phyloP scores from a whole-genome alignment of 2,329 filamentous ascomycete genomes.

The Colletotrichum orbiculare region DNA sequence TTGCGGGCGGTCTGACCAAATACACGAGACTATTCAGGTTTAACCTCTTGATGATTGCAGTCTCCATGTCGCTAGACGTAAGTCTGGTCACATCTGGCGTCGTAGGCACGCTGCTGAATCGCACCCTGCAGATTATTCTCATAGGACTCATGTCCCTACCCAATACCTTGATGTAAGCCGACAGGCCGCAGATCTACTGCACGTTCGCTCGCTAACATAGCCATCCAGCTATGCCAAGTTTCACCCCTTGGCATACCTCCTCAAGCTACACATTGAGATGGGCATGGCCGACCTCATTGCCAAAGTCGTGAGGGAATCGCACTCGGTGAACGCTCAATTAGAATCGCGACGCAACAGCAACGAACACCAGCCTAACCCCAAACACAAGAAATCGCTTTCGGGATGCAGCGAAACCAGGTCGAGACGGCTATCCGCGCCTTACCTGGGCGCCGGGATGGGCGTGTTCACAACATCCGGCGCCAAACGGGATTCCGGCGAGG shows the following conservation, averaged over 20 bases:
- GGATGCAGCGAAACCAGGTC: constrained; percentile 2
- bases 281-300: constrained; percentile 61
- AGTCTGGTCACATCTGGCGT: not conserved
- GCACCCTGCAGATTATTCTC: constrained; percentile 2
- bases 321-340: constrained; percentile 44
- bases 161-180: constrained; percentile 42
- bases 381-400: not conserved
- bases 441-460: not conserved
- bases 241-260: constrained; percentile 59
- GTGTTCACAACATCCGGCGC: not conserved
- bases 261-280: constrained; percentile 63
- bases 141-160: constrained; percentile 44
- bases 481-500: not conserved
- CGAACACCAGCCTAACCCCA: not conserved
- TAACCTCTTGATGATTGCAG: constrained; percentile 42
- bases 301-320: constrained; percentile 43
- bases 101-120: not conserved
- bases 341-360: constrained; percentile 8
- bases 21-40: constrained; percentile 56
- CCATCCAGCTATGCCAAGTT: constrained; percentile 42
- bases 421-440: constrained; percentile 1
- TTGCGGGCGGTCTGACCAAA: constrained; percentile 59
- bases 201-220: not conserved
- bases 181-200: too few species aligned
- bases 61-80: constrained; percentile 44